Conservation (phyloP, 768 basidiomycete species). For the Tulasnella sp. region DNA sequence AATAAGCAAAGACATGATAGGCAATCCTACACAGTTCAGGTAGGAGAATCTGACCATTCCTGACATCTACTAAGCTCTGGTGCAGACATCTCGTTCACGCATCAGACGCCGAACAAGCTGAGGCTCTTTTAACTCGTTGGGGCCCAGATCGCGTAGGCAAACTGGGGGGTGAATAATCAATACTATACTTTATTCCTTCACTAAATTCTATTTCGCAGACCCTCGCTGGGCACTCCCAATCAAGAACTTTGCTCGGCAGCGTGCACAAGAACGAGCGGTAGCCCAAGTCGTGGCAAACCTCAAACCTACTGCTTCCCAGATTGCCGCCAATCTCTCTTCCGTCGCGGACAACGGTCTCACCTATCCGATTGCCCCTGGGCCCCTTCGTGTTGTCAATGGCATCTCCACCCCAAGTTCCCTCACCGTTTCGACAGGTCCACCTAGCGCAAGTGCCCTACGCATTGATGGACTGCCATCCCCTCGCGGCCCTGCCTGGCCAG, state of each 20-base stretch:
- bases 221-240: constrained; percentile 82
- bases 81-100: constrained; percentile 80
- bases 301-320: constrained; percentile 33
- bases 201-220: constrained; percentile 37
- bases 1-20: constrained; percentile 84
- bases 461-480: constrained; percentile 16
- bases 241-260: constrained; percentile 59
- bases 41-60: constrained; percentile 33
- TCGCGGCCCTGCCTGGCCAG: neutral
- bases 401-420: constrained; percentile 38
- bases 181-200: constrained; percentile 19
- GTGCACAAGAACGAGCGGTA: constrained; percentile 55
- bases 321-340: neutral
- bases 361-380: constrained; percentile 26
- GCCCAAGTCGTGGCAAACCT: constrained; percentile 65
- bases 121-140: constrained; percentile 78
- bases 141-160: constrained; percentile 81
- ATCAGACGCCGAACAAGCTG: constrained; percentile 78
- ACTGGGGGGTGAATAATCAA: constrained; percentile 52
- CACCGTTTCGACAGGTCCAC: constrained; percentile 7
- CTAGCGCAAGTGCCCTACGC: neutral
- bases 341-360: constrained; percentile 27
- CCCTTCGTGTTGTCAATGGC: constrained; percentile 71
- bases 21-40: constrained; percentile 71
- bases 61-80: constrained; percentile 3